Base-by-base conservation (phyloP, 768 basidiomycete genomes). In the Kwoniella pini region DNA sequence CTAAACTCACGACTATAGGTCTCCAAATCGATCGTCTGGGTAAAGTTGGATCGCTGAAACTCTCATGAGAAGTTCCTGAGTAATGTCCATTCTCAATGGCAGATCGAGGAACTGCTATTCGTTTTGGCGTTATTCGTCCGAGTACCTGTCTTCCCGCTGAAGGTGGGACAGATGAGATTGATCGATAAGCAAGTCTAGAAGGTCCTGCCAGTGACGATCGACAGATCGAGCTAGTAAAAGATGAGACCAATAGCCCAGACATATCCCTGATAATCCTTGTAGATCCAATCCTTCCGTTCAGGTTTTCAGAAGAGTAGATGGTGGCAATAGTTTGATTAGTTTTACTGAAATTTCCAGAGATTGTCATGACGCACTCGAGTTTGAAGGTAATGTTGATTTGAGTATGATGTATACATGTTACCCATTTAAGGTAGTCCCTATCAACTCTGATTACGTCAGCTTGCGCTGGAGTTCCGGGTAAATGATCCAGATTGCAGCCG, bases 81-180 rank as follows among this genome's bases (percentile, higher is more conserved):
- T 48, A 46, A 3, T 21, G 21, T 2, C 45, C 43, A 36, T 38
- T 59, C 45, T 61, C 53, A 19, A 61, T 10, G 13, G 63, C 58
- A 1, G 69, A 62, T 33, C 71, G 26, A 4, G 61, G 54, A 26
- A 77, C 62, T 0, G 64, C 72, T 45, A 77, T 72, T 12, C 72
- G 52, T 39, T 74, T 75, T 3, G 72, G 71, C 7, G 71, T 70
- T 57, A 77, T 77, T n/a, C 70, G 38, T 0, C 74, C 76, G 12
- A 77, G 44, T 2, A 44, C 59, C 31, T 72, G 69, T 4, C 71
- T 48, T 6, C 57, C 57, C 19, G 54, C 36, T 4, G 28, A 22
- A 5, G 21, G 49, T 17, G 30, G 27, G 40, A 38, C 24, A 28
- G 6, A 30, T 0, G 42, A 22, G 38, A 54, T 33, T 6, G 33